These are phyloP conservation scores for Exidia glandulosa DNA, from an alignment of 768 basidiomycete species.

Conservation along the genomic window DNA sequence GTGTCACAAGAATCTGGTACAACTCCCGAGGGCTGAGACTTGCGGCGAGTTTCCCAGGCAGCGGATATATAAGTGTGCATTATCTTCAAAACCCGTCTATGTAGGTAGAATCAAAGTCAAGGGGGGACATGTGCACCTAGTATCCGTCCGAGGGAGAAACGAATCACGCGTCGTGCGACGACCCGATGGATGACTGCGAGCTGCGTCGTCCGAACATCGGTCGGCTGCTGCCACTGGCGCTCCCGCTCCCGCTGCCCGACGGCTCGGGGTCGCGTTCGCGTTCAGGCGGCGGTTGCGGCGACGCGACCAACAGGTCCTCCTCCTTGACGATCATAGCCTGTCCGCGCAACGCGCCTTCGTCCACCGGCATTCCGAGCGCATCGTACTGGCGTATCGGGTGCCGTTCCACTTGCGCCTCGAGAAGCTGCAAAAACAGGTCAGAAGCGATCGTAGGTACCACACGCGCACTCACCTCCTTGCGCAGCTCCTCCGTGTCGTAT, in stretches of 20 bases:
- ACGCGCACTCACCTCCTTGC: slow-evolving; percentile 31
- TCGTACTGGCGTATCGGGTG: slow-evolving; percentile 55
- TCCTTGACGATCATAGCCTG: background rate
- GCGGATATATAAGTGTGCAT: no score
- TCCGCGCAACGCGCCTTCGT: background rate
- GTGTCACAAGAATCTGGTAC: no score
- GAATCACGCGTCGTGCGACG: background rate
- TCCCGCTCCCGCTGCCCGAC: background rate
- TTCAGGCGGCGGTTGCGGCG: background rate
- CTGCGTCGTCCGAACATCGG: background rate
- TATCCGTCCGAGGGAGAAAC: background rate
- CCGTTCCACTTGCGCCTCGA: slow-evolving; percentile 79
- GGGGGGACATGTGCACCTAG: no score
- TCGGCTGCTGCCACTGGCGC: no score
- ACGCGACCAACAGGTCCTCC: background rate
- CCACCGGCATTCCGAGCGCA: background rate
- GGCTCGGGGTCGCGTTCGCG: background rate
- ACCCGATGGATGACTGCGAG: background rate
- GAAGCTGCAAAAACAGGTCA: slow-evolving; percentile 35
- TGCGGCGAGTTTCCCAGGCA: no score
- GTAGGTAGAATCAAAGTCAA: no score
- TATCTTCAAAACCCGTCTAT: no score
- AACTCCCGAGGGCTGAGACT: no score
- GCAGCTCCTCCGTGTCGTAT: slow-evolving; percentile 79
- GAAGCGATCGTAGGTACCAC: background rate